Percentiles rank a stretch among this genome's conserved stretches.
phyloP scores from a whole-genome alignment of 2,329 filamentous ascomycete species.

The Teratosphaeria epicoccoides region DNA sequence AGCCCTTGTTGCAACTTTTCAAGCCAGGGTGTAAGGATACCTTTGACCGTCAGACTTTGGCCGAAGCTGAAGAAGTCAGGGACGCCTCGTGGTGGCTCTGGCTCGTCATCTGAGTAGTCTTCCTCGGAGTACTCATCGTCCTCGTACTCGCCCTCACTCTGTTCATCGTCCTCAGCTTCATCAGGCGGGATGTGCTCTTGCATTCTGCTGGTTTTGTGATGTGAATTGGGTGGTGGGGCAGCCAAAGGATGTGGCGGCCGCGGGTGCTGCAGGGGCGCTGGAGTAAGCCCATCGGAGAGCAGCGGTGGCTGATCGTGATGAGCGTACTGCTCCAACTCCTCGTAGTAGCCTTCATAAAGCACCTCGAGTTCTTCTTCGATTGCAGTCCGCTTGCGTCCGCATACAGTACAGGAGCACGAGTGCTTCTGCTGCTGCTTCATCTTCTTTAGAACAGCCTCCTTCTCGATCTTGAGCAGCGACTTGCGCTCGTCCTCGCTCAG shows the following conservation, averaged over 20 bases:
- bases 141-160: slow-evolving; percentile 28
- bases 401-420: slow-evolving; percentile 95
- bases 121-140: slow-evolving; percentile 54
- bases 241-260: slow-evolving; percentile 20
- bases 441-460: slow-evolving; percentile 93
- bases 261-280: slow-evolving; percentile 44
- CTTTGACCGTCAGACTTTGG: slow-evolving; percentile 91
- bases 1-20: slow-evolving; percentile 26
- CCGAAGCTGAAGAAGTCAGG: slow-evolving; percentile 95
- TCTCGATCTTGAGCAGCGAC: slow-evolving; percentile 93
- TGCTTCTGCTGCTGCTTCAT: slow-evolving; percentile 99
- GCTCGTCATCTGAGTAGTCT: slow-evolving; percentile 53
- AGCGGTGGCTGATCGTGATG: slow-evolving; percentile 58
- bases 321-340: slow-evolving; percentile 94
- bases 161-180: slow-evolving; percentile 42
- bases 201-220: slow-evolving; percentile 64
- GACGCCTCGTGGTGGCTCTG: slow-evolving; percentile 40
- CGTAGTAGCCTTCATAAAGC: slow-evolving; percentile 95
- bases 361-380: slow-evolving; percentile 98
- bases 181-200: slow-evolving; percentile 54
- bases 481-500: slow-evolving; percentile 90
- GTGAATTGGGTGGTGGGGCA: slow-evolving; percentile 28
- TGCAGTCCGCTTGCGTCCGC: slow-evolving; percentile 86
- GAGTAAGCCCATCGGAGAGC: slow-evolving; percentile 52
- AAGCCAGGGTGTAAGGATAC: slow-evolving; percentile 36